Base-by-base conservation (phyloP, 2,329 filamentous ascomycete species). In the Cryphonectria parasitica region DNA sequence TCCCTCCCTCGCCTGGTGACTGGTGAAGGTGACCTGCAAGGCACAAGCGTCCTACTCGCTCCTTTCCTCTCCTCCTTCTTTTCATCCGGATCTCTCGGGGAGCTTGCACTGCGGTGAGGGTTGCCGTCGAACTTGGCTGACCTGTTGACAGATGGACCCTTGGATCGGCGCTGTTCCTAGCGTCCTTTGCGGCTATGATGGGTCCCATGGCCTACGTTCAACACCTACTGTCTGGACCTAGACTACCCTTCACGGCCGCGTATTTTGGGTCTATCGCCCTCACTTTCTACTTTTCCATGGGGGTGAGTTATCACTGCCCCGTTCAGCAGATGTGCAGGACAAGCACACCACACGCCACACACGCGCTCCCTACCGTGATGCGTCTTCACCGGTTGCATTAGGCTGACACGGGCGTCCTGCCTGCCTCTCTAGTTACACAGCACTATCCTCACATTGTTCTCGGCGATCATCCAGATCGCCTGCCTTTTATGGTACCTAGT, bases 161-260 rank as follows among this genome's bases (percentile, higher is more conserved):
- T 80, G 96, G 95, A 69, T 98, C 95, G 64, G 79, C 92, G 64
- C 87, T 99, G 75, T 98, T 98, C 85, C 87, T 98, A 77, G 88
- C 90, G 76, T 97, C 95, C 76, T 99, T 96, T 88, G 94, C 94
- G 36, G 93, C 95, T 75, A 88, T 98, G 83, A 97, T 98, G 93
- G 96, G 96, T 69, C 95, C 93, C 49, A 86, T 90, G 83, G 87
- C 90, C 75, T 99, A 98, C 81, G 81, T 90, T 72, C 90, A 90
- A 77, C 96, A 99, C 82, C 88, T 98, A 74, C 83, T 94, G 69
- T 98, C 95, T 69, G 89, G 91, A 68, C 87, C 94, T 76, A 90
- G 96, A 76, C 84, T 98, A 73, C 96, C 96, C 3, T 98, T 98
- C 79, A 98, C 95, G 41, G 92, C 91, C 61, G 92, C 94, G 72